A percentile compares a stretch with the other conserved stretches of the same genome.
phyloP scores from a whole-genome alignment of 345 rosid species.

The Jatropha curcas region DNA sequence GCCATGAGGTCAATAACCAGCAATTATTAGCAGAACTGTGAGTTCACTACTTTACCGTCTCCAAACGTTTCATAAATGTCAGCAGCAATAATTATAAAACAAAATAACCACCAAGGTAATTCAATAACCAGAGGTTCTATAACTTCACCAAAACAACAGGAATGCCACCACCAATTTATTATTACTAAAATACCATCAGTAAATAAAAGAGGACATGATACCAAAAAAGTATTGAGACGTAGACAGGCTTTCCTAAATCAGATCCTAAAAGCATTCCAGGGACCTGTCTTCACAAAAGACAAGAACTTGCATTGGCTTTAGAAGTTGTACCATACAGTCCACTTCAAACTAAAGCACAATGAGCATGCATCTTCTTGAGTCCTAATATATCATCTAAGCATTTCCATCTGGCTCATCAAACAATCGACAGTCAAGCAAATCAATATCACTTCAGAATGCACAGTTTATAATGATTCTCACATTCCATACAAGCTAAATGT shows the following conservation, averaged over 20 bases:
- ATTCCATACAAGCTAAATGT: neutral
- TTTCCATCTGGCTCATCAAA: neutral
- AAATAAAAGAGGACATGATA: neutral
- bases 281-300: neutral
- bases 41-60: too few species aligned
- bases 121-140: neutral
- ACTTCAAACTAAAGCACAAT: neutral
- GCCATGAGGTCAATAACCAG: neutral
- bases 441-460: neutral
- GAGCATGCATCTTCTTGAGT: neutral
- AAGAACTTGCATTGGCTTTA: neutral
- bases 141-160: neutral
- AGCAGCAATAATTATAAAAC: neutral
- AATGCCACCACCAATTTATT: neutral
- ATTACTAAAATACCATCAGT: neutral
- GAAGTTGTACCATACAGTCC: neutral
- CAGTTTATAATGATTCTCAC: neutral
- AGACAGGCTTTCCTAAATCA: neutral
- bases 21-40: neutral
- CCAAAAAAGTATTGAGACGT: neutral
- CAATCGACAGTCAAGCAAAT: neutral
- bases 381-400: neutral
- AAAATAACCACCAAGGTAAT: neutral
- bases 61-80: neutral
- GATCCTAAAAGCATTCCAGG: neutral